Percentiles rank a stretch among this genome's conserved stretches.
Evolutionary conservation across 176 grass and related monocot genomes (phyloP).

Genomic region (Pharus latifolius): DNA sequence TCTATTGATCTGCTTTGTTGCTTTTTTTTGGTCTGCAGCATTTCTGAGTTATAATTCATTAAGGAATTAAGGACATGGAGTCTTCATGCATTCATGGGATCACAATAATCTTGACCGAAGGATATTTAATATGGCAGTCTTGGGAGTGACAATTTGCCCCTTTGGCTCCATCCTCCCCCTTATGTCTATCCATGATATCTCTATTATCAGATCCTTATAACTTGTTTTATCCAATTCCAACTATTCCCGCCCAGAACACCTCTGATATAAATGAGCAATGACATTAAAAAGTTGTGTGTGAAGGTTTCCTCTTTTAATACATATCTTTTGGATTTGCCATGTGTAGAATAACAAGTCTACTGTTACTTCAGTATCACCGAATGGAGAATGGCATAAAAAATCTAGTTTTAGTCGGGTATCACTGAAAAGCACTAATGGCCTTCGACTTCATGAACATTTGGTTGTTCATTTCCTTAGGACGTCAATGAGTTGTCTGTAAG

Average conservation of each 20-base stretch:
- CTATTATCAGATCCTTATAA: neutral
- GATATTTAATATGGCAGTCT: no score
- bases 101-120: neutral
- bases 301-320: neutral
- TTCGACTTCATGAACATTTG: neutral
- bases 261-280: neutral
- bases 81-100: neutral
- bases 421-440: neutral
- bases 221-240: neutral
- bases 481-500: constrained; percentile 6
- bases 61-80: neutral
- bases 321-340: neutral
- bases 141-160: neutral
- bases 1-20: neutral
- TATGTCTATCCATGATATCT: neutral
- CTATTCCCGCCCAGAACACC: neutral
- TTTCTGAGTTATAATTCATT: neutral
- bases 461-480: constrained; percentile 5
- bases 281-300: neutral
- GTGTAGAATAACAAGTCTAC: neutral
- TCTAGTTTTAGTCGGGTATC: neutral
- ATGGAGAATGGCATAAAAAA: neutral
- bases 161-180: neutral
- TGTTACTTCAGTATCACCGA: neutral
- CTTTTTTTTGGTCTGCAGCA: constrained; percentile 7